Evolutionary conservation across 176 grass and related monocot species (phyloP).

Genomic region (Tillandsia leiboldiana): DNA sequence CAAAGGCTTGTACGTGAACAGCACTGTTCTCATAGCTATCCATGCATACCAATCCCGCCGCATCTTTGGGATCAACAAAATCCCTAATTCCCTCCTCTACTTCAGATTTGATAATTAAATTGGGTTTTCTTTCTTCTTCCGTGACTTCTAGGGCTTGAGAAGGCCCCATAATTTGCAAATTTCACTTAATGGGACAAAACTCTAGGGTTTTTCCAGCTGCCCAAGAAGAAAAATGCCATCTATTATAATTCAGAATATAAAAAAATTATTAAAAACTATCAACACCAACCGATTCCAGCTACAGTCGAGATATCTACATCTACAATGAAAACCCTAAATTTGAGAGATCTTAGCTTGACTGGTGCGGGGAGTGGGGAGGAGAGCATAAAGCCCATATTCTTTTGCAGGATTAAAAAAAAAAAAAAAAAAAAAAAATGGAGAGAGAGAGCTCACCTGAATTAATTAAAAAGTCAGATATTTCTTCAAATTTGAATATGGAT

Average conservation of each 20-base stretch:
- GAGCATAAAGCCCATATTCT: no score
- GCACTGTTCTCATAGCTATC: constrained; percentile 3
- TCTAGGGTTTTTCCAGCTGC: not conserved
- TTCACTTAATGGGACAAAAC: not conserved
- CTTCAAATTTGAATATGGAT: no score
- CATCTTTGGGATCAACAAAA: constrained; percentile 1
- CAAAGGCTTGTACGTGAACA: not conserved
- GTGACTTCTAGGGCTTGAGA: constrained; percentile 22
- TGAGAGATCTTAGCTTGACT: no score
- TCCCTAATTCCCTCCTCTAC: constrained; percentile 12
- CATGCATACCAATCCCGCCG: not conserved
- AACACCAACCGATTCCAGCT: no score
- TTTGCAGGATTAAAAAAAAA: no score
- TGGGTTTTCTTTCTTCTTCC: constrained; percentile 14
- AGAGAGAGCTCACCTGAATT: no score
- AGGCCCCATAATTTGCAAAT: constrained; percentile 12
- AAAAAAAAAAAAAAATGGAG: no score
- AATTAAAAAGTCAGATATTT: no score
- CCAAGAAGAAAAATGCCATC: not conserved
- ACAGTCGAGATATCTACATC: no score
- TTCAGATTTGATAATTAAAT: constrained; percentile 18
- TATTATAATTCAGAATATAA: not conserved
- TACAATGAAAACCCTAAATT: no score
- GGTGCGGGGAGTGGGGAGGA: no score
- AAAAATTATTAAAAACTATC: no score